A percentile compares a stretch with the other conserved stretches of the same genome.
phyloP scores from a whole-genome alignment of 371 early-diverging fungal genomes.

The Capillidium heterosporum region DNA sequence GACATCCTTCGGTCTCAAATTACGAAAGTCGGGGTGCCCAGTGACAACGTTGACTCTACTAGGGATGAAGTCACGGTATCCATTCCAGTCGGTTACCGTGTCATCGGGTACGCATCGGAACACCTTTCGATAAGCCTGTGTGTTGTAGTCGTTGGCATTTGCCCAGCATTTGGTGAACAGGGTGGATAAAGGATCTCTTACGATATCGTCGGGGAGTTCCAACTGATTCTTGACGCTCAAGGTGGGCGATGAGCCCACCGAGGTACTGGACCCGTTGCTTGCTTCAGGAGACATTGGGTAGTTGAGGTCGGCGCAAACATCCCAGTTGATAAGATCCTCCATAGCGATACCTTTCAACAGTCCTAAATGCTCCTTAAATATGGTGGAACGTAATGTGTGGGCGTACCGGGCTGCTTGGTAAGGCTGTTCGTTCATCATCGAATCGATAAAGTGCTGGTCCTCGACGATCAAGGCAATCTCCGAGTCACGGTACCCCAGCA shows the following conservation, averaged over 20 bases:
- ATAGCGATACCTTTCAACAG: constrained; percentile 25
- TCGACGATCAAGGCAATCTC: constrained; percentile 76
- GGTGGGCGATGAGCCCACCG: neutral
- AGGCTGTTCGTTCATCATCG: constrained; percentile 52
- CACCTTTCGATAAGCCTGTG: constrained; percentile 47
- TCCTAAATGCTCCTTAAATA: constrained; percentile 80
- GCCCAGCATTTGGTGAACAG: constrained; percentile 47
- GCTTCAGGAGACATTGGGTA: neutral
- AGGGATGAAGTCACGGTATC: constrained; percentile 35
- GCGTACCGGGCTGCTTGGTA: constrained; percentile 57
- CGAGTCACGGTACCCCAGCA: constrained; percentile 74
- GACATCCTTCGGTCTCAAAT: constrained; percentile 13
- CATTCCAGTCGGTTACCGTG: constrained; percentile 28
- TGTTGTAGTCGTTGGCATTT: constrained; percentile 45
- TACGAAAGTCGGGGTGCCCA: constrained; percentile 32
- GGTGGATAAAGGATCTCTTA: constrained; percentile 56
- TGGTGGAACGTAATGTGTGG: constrained; percentile 44
- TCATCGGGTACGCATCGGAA: constrained; percentile 81
- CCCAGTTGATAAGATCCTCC: neutral
- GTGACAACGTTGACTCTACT: constrained; percentile 19
- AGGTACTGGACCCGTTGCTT: neutral
- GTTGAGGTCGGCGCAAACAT: neutral
- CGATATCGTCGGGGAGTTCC: constrained; percentile 8
- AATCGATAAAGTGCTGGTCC: constrained; percentile 44
- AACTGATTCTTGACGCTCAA: constrained; percentile 1